These are phyloP conservation scores for Pythium scleroteichum DNA, from an alignment of 352 stramenopile genomes.

Conservation along the genomic window DNA sequence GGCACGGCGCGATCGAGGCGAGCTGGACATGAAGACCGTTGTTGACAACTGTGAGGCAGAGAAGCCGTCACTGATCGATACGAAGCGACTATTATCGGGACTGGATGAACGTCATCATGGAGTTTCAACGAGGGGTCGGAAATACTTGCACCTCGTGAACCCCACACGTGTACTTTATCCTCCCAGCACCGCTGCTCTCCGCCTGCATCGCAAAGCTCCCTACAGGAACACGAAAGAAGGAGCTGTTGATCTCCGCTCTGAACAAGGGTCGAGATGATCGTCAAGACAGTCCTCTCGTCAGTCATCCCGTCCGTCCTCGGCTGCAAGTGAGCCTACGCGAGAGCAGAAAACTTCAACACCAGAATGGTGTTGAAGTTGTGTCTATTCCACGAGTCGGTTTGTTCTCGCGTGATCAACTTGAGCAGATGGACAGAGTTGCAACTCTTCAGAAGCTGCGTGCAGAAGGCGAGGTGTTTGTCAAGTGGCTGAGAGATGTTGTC, in stretches of 20 bases:
- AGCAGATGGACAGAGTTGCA: neutral
- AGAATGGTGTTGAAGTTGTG: neutral
- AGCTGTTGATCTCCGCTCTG: too few relatives aligned
- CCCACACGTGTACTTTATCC: constrained; percentile 24
- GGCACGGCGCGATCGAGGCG: neutral
- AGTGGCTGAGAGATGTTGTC: neutral
- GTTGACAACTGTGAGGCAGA: constrained; percentile 1
- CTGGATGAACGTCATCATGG: neutral
- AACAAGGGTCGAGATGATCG: too few relatives aligned
- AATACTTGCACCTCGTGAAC: constrained; percentile 1
- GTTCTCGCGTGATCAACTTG: constrained; percentile 13
- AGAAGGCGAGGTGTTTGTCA: neutral
- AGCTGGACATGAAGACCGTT: constrained; percentile 15
- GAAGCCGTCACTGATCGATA: constrained; percentile 5
- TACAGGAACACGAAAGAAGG: neutral
- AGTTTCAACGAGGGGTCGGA: neutral
- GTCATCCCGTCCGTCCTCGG: neutral
- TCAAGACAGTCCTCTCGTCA: neutral
- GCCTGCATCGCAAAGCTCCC: constrained; percentile 9
- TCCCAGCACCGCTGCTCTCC: constrained; percentile 17
- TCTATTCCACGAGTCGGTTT: constrained; percentile 8
- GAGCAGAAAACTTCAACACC: too few relatives aligned
- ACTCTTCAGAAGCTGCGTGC: neutral
- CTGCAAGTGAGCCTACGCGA: neutral
- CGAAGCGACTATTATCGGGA: neutral